phyloP scores from a whole-genome alignment of 768 basidiomycete species.

The Kwoniella sp. region DNA sequence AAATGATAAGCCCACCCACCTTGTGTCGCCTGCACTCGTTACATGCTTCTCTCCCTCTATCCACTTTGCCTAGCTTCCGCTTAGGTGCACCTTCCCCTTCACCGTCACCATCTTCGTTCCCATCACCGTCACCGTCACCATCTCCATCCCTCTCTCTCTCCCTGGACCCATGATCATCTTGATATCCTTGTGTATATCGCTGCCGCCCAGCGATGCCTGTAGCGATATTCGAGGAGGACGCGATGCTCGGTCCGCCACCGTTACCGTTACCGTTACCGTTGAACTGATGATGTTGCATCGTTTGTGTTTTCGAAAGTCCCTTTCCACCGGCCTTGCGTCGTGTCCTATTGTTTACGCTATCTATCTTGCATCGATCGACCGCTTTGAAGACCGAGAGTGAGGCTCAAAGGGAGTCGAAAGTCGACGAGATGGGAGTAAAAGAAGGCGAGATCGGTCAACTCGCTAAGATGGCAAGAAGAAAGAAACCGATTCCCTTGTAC shows the following conservation, averaged over 20 bases:
- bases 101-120: background rate
- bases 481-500: slow-evolving; percentile 4
- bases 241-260: background rate
- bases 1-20: slow-evolving; percentile 11
- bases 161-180: background rate
- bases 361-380: too few relatives aligned
- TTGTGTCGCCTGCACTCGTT: slow-evolving; percentile 40
- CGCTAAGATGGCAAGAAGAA: background rate
- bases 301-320: background rate
- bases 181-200: background rate
- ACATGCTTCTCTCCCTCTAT: slow-evolving; percentile 32
- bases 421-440: background rate
- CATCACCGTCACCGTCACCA: background rate
- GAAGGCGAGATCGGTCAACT: slow-evolving; percentile 3
- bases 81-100: slow-evolving; percentile 13
- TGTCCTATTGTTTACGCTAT: too few relatives aligned
- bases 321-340: too few relatives aligned
- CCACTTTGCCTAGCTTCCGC: slow-evolving; percentile 23
- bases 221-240: background rate
- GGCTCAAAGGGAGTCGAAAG: background rate
- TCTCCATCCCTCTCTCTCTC: background rate
- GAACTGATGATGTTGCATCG: slow-evolving; percentile 9
- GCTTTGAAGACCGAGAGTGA: slow-evolving; percentile 4
- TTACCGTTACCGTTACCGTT: background rate
- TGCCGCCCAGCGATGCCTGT: background rate